These are phyloP conservation scores for Sporothrix schenckii DNA, from an alignment of 2,329 filamentous ascomycete genomes.

Conservation along the genomic window DNA sequence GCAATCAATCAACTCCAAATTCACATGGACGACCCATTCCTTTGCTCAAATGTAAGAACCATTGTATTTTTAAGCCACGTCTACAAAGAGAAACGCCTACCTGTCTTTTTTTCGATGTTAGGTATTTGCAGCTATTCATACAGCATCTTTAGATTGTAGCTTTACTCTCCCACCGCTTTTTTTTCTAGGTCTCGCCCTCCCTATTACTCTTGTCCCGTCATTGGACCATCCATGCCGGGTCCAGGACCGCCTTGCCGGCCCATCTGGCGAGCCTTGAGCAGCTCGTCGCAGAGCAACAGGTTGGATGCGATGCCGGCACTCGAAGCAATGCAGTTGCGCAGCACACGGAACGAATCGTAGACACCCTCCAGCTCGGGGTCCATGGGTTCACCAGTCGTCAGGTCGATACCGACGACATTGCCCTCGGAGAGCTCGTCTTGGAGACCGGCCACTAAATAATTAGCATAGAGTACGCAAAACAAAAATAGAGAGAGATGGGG, in stretches of 20 bases:
- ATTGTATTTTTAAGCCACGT: conserved; percentile 23
- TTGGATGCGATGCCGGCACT: conserved; percentile 95
- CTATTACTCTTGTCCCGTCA: conserved; percentile 58
- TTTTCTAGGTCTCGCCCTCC: background rate
- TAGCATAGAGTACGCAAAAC: conserved; percentile 25
- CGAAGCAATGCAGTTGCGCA: conserved; percentile 91
- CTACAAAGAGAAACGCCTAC: conserved; percentile 30
- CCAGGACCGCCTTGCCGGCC: conserved; percentile 65
- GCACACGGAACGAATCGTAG: conserved; percentile 92
- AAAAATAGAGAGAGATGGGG: background rate
- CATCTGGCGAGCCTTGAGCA: conserved; percentile 98
- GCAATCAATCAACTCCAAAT: background rate
- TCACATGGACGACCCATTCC: background rate
- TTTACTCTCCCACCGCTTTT: conserved; percentile 28
- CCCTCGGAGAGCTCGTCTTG: conserved; percentile 86
- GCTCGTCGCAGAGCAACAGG: conserved; percentile 90
- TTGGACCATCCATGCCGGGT: conserved; percentile 65
- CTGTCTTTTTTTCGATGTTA: conserved; percentile 36
- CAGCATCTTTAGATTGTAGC: conserved; percentile 35
- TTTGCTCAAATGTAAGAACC: conserved; percentile 32
- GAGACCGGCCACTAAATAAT: conserved; percentile 70
- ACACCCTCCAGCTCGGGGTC: conserved; percentile 90
- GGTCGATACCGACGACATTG: conserved; percentile 81
- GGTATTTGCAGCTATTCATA: conserved; percentile 37
- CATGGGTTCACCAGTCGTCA: conserved; percentile 89